A percentile compares a stretch with the other conserved stretches of the same genome.
phyloP scores from a whole-genome alignment of 805 yeast species.

The Yamadazyma insecticola region DNA sequence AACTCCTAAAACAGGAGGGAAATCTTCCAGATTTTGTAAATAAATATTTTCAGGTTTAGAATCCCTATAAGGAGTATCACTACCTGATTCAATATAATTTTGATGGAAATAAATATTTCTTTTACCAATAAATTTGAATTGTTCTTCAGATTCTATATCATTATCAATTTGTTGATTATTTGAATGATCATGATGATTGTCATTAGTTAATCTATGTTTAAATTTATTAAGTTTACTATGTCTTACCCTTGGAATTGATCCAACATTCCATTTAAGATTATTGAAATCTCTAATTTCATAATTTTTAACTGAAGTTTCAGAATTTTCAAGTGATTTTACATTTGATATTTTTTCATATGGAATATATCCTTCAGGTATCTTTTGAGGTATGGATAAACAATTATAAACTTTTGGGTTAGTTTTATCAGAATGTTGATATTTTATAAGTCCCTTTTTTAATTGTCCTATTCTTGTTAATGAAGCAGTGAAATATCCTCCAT shows the following conservation, averaged over 20 bases:
- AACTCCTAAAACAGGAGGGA: slow-evolving; percentile 31
- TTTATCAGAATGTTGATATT: slow-evolving; percentile 4
- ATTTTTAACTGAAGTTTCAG: slow-evolving; percentile 13
- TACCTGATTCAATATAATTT: slow-evolving; percentile 18
- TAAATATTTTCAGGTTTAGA: slow-evolving; percentile 21
- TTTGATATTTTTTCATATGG: slow-evolving; percentile 16
- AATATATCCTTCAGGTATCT: slow-evolving; percentile 16
- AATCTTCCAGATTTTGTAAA: slow-evolving; percentile 14
- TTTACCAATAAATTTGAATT: slow-evolving; percentile 28
- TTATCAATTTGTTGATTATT: not conserved
- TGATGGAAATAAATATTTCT: slow-evolving; percentile 35
- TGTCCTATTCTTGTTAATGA: slow-evolving; percentile 16
- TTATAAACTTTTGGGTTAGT: slow-evolving; percentile 14
- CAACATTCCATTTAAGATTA: slow-evolving; percentile 32
- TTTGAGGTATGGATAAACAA: slow-evolving; percentile 21
- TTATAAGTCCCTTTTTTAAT: slow-evolving; percentile 8
- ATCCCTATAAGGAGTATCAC: slow-evolving; percentile 8
- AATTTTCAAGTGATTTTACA: slow-evolving; percentile 3
- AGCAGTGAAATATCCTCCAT: slow-evolving; percentile 26
- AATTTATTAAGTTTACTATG: slow-evolving; percentile 20
- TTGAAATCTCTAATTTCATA: slow-evolving; percentile 25
- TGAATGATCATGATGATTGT: not conserved
- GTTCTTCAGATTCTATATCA: too few relatives aligned
- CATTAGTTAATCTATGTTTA: slow-evolving; percentile 13
- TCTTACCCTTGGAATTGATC: slow-evolving; percentile 43